Conservation (phyloP, 2,329 filamentous ascomycete genomes). For the Trichoderma sp. region DNA sequence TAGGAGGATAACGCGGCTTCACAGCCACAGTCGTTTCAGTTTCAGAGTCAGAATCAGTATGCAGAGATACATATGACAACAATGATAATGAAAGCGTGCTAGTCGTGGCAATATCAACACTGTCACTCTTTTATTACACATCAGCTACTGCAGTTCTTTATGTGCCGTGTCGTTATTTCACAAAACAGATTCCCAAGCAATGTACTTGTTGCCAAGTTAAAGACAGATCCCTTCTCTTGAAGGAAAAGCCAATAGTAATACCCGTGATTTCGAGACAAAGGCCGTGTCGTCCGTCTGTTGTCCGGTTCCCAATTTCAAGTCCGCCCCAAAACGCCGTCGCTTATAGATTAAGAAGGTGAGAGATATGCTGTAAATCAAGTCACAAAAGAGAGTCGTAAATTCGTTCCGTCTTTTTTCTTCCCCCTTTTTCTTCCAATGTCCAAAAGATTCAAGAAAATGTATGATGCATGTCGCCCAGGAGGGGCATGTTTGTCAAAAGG, state of each 20-base stretch:
- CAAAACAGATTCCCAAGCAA: background rate
- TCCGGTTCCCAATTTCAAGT: background rate
- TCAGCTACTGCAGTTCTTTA: background rate
- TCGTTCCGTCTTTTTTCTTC: conserved; percentile 17
- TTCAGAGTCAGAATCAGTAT: background rate
- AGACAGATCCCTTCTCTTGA: background rate
- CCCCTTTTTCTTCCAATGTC: background rate
- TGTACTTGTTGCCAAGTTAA: background rate
- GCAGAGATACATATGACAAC: background rate
- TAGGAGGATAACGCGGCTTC: background rate
- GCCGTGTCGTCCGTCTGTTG: background rate
- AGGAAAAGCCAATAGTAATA: background rate
- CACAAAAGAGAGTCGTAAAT: conserved; percentile 20
- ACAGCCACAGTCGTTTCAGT: background rate
- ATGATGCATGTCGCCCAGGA: background rate
- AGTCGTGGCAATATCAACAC: background rate
- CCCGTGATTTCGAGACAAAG: background rate
- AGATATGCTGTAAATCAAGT: background rate
- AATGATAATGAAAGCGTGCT: background rate
- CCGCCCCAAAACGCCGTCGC: conserved; percentile 25
- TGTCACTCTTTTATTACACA: background rate
- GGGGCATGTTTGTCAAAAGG: conserved; percentile 17
- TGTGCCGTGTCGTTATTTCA: background rate
- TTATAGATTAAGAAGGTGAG: conserved; percentile 14
- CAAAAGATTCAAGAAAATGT: background rate